Evolutionary conservation across 306 rosid genomes (phyloP), one percentile per base, ranked within the genome.

Genomic region (Prunus padus): DNA sequence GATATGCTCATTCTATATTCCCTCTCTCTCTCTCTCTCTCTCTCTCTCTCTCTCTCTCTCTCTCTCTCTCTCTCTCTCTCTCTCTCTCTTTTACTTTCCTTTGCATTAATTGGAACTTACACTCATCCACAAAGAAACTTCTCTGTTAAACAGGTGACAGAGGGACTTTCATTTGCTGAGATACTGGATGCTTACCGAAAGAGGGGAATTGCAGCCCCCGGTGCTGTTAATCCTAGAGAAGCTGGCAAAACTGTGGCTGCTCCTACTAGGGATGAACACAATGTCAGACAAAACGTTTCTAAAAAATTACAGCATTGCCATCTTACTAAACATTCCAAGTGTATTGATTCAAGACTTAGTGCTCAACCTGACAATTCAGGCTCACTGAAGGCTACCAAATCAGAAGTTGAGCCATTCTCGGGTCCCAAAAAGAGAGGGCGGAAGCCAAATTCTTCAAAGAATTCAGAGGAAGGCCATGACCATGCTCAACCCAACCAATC

Each of bases 361-460:
- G 65, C 81, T 18, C 69, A 71, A 80, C 73, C 75, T 8, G 67
- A 72, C 57, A 80, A 63, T 80, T 62, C 64, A 33, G 65, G 69
- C 72, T 67, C 82, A 10, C 50, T 19, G 33, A 46, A 33, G 81
- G 73, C 76, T 67, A 74, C 56, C 72, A 77, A 73, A 61, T 68
- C 87, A 33, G 80, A 82, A 75, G 56, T 47, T 75, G 77, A 69
- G 44, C 74, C 77, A 16, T 79, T 79, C 76, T 67, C 59, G 46
- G 70, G 68, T 72, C 83, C 84, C 47, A 81, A 72, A 73, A 92
- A 82, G 87, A 87, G 90, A 79, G 90, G 77, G 11, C 82, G 81
- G 57, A 92, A 84, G 77, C 88, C 91, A 40, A 87, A 85, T 68
- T 83, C 90, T 69, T 76, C 84, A 52, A 59, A 85, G 86, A 81